Evolutionary conservation across 1,284 basidiomycete genomes (phyloP).

Genomic region (Cryptococcus wingfieldii): DNA sequence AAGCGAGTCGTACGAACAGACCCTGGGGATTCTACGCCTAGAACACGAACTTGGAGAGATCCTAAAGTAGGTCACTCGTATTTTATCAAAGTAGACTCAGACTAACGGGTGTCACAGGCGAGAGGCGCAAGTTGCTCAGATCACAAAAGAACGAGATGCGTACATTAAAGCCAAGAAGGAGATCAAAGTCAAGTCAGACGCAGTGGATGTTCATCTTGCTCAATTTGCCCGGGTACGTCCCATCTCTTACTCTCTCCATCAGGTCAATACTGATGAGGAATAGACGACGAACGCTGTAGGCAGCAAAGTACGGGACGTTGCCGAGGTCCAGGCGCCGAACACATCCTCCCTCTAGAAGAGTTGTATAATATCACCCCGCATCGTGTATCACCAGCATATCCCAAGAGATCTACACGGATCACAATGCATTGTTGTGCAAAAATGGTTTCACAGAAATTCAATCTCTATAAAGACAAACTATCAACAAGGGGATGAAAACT

Average conservation of each 20-base stretch:
- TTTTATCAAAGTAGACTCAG: not conserved
- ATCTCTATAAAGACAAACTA: not conserved
- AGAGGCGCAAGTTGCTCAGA: conserved; percentile 24
- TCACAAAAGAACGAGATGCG: conserved; percentile 36
- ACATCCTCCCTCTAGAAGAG: not conserved
- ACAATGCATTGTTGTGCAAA: too few species aligned
- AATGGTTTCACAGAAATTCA: not conserved
- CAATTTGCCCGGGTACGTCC: conserved; percentile 37
- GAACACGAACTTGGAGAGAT: conserved; percentile 39
- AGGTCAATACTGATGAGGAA: not conserved
- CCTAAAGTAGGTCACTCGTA: conserved; percentile 17
- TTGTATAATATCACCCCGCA: too few species aligned
- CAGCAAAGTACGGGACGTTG: conserved; percentile 18
- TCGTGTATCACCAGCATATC: too few species aligned
- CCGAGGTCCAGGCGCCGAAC: conserved; percentile 6
- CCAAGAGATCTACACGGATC: too few species aligned
- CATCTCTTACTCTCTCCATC: not conserved
- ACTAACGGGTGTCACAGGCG: conserved; percentile 13
- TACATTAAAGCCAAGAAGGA: conserved; percentile 38
- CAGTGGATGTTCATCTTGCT: conserved; percentile 31
- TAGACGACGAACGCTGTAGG: conserved; percentile 29
- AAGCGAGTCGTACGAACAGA: conserved; percentile 27
- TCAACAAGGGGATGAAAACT: not conserved
- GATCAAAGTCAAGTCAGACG: conserved; percentile 35
- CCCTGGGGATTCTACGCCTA: conserved; percentile 30